phyloP scores from a whole-genome alignment of 495 filamentous ascomycete genomes.

The Jackrogersella minutella region DNA sequence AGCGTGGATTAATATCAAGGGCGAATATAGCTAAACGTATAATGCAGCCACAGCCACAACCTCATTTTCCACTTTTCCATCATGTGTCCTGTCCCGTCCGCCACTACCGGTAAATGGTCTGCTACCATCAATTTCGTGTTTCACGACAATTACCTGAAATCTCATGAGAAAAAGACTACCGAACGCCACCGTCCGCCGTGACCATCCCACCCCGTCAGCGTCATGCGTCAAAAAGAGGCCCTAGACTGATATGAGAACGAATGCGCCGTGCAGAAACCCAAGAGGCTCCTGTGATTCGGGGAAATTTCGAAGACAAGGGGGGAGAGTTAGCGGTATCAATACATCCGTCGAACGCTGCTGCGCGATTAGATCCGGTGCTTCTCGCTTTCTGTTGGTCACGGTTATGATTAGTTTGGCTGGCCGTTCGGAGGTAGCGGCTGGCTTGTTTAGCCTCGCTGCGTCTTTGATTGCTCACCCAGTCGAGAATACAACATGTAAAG shows the following conservation, averaged over 20 bases:
- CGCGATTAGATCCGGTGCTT: conserved; percentile 53
- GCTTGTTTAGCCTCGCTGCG: conserved; percentile 18
- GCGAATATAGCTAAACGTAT: background rate
- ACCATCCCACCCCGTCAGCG: conserved; percentile 7
- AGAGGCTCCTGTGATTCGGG: background rate
- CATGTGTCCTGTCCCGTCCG: background rate
- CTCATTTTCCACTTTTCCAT: conserved; percentile 7
- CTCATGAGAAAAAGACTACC: background rate
- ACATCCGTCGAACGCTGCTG: background rate
- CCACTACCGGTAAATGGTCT: background rate
- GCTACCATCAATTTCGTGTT: conserved; percentile 12
- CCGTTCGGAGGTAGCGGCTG: background rate
- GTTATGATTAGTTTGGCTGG: conserved; percentile 26
- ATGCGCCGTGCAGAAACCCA: conserved; percentile 19
- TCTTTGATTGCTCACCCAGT: conserved; percentile 75
- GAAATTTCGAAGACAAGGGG: background rate
- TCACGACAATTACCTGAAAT: conserved; percentile 16
- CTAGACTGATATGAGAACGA: conserved; percentile 15
- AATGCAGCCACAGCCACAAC: background rate
- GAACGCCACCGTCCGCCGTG: conserved; percentile 27
- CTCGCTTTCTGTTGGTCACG: conserved; percentile 50
- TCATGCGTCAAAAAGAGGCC: conserved; percentile 19
- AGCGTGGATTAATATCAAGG: conserved; percentile 7
- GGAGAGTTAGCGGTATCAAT: conserved; percentile 1
- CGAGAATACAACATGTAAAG: conserved; percentile 98